These are phyloP conservation scores for Lipomyces yamanashiensis DNA, from an alignment of 805 yeast species.

Conservation along the genomic window DNA sequence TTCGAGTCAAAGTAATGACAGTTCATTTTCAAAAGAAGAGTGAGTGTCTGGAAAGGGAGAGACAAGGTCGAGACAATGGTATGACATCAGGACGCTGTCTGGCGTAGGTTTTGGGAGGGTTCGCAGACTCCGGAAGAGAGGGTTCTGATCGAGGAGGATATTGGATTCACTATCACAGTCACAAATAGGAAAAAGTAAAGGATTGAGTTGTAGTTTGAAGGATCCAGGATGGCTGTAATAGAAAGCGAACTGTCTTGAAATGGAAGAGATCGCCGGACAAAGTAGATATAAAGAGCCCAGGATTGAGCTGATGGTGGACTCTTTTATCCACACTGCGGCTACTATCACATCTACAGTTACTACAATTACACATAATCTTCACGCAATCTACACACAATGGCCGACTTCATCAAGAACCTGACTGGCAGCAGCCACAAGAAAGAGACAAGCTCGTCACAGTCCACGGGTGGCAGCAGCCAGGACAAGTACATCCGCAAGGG, in stretches of 20 bases:
- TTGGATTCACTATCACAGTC: too few species aligned
- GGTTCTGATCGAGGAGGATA: too few species aligned
- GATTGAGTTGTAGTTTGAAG: neutral
- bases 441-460: neutral
- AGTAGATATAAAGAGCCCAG: too few species aligned
- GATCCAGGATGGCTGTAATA: neutral
- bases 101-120: neutral
- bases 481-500: slow-evolving; percentile 30
- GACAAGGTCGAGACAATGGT: neutral
- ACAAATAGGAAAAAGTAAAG: too few species aligned
- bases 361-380: neutral
- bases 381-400: slow-evolving; percentile 16
- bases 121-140: too few species aligned
- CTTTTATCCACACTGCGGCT: too few species aligned
- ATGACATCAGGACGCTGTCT: neutral
- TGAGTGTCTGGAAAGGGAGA: too few species aligned
- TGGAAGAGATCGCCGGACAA: too few species aligned
- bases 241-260: too few species aligned
- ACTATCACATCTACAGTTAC: neutral
- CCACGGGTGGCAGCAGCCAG: slow-evolving; percentile 12
- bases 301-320: too few species aligned
- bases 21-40: too few species aligned
- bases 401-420: slow-evolving; percentile 22
- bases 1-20: too few species aligned
- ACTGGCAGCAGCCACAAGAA: slow-evolving; percentile 1